Evolutionary conservation across 1,139 yeast species (phyloP).

Genomic region (Chernovozyma sophiae-reginae): DNA sequence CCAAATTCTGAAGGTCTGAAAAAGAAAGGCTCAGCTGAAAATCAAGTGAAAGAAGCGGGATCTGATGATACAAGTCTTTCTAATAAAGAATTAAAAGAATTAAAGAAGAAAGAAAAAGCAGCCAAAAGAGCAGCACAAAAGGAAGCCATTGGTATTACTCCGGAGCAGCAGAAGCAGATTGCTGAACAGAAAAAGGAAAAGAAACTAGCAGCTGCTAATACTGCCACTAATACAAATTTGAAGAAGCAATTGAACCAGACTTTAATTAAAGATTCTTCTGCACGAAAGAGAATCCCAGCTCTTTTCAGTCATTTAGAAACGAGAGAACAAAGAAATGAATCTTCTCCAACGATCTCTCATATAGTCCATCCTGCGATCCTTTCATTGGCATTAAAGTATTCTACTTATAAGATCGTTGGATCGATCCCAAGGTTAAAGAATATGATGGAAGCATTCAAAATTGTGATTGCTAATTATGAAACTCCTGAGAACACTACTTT

Average conservation of each 20-base stretch:
- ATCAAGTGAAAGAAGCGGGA: constrained; percentile 5
- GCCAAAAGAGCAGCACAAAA: constrained; percentile 78
- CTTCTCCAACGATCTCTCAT: constrained; percentile 57
- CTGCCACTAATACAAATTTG: constrained; percentile 46
- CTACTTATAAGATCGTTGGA: constrained; percentile 85
- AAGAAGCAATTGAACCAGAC: constrained; percentile 56
- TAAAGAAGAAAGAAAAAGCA: constrained; percentile 85
- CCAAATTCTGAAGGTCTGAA: too few species aligned
- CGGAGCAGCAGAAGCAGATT: constrained; percentile 38
- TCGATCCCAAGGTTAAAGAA: constrained; percentile 80
- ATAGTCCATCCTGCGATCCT: constrained; percentile 86
- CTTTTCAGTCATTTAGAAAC: constrained; percentile 88
- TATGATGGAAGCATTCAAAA: constrained; percentile 82
- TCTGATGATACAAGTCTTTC: constrained; percentile 36
- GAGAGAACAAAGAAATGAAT: constrained; percentile 70
- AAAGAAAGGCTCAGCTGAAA: background rate
- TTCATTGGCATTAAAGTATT: constrained; percentile 72
- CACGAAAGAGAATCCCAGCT: constrained; percentile 48
- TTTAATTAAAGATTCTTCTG: constrained; percentile 37
- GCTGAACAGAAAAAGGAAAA: constrained; percentile 42
- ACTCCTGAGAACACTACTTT: constrained; percentile 86
- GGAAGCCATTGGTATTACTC: constrained; percentile 47
- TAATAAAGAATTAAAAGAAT: constrained; percentile 82
- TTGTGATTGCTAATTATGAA: constrained; percentile 71
- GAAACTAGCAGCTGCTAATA: constrained; percentile 22